Percentiles rank a stretch among this genome's conserved stretches.
These are phyloP conservation scores for Hirschioporus abietinus DNA, from an alignment of 768 basidiomycete genomes.

Conservation along the genomic window DNA sequence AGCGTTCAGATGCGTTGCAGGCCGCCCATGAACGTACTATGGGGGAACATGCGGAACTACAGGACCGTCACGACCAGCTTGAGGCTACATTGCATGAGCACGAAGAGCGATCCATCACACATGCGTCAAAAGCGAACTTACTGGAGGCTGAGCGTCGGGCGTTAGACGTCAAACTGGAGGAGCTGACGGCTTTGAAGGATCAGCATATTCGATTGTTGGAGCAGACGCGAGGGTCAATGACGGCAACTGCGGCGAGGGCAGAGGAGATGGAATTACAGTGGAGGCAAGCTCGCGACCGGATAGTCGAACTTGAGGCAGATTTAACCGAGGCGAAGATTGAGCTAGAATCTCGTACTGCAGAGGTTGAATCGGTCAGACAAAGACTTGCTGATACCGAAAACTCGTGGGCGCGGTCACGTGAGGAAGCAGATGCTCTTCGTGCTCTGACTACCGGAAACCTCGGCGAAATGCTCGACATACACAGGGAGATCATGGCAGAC, in stretches of 20 bases:
- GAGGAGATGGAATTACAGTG: slow-evolving; percentile 76
- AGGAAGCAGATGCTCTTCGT: slow-evolving; percentile 88
- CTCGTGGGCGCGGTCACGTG: slow-evolving; percentile 85
- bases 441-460: slow-evolving; percentile 82
- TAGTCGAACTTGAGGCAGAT: slow-evolving; percentile 68
- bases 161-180: slow-evolving; percentile 62
- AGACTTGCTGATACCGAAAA: slow-evolving; percentile 80
- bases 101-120: slow-evolving; percentile 63
- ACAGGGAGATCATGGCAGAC: slow-evolving; percentile 78
- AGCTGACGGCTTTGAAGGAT: slow-evolving; percentile 64
- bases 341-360: slow-evolving; percentile 66
- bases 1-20: slow-evolving; percentile 72
- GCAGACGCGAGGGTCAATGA: slow-evolving; percentile 73
- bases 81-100: slow-evolving; percentile 73
- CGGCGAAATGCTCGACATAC: slow-evolving; percentile 82
- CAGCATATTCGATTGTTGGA: slow-evolving; percentile 86
- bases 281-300: slow-evolving; percentile 62
- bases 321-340: slow-evolving; percentile 76
- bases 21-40: slow-evolving; percentile 57
- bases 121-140: slow-evolving; percentile 71
- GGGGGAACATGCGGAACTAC: slow-evolving; percentile 65
- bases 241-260: slow-evolving; percentile 69
- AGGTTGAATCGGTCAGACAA: slow-evolving; percentile 63
- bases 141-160: slow-evolving; percentile 72
- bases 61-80: slow-evolving; percentile 51